Evolutionary conservation across 768 basidiomycete genomes (phyloP).

Genomic region (Crepidotus variabilis): DNA sequence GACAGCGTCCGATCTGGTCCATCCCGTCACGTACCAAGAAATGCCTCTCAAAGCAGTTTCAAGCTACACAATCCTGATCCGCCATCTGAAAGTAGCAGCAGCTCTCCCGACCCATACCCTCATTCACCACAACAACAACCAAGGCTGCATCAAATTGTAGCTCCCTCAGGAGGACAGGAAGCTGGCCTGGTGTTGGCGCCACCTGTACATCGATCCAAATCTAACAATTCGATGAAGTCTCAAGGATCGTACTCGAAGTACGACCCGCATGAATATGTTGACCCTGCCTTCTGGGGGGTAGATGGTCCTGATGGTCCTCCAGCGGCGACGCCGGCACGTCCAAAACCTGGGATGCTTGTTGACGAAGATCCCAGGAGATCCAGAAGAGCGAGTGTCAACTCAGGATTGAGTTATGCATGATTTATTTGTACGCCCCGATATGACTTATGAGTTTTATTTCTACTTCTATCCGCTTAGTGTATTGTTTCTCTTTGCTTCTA

Average conservation of each 20-base stretch:
- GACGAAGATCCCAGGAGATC: constrained; percentile 3
- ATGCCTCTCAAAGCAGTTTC: constrained; percentile 9
- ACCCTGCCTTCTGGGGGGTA: constrained; percentile 26
- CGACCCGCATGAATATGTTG: constrained; percentile 26
- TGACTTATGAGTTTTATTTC: background rate
- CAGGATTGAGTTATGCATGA: constrained; percentile 8
- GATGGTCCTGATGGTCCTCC: constrained; percentile 11
- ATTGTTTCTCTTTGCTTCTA: background rate
- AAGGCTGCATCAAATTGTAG: background rate
- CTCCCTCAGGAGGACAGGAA: background rate
- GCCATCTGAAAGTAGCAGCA: background rate
- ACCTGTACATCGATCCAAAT: constrained; percentile 20
- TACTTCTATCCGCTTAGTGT: background rate
- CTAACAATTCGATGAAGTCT: constrained; percentile 28
- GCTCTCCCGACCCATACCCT: background rate
- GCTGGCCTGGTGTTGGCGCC: constrained; percentile 10
- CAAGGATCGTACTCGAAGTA: constrained; percentile 23
- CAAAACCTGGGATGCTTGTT: constrained; percentile 3
- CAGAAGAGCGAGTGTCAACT: constrained; percentile 3
- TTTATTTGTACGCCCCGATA: background rate
- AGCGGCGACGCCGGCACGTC: constrained; percentile 5
- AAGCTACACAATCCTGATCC: constrained; percentile 8
- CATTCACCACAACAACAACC: constrained; percentile 1
- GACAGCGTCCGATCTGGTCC: constrained; percentile 12
- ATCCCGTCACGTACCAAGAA: constrained; percentile 5